Evolutionary conservation across 2,329 filamentous ascomycete genomes (phyloP).

Genomic region (Diaporthe vexans): DNA sequence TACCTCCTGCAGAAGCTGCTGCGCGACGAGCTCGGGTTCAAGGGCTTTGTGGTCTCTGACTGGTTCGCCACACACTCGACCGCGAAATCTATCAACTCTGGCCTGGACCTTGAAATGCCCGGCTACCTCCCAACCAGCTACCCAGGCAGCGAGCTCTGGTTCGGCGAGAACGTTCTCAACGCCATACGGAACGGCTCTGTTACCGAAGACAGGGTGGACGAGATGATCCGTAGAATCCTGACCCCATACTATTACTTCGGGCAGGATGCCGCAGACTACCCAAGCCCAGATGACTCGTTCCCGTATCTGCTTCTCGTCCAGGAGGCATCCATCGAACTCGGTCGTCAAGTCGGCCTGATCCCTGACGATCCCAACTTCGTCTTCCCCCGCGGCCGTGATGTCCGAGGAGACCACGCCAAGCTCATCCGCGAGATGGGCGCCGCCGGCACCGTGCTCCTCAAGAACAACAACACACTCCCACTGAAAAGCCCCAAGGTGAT

Average conservation of each 20-base stretch:
- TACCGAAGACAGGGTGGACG: background rate
- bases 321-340: background rate
- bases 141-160: background rate
- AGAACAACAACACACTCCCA: constrained; percentile 68
- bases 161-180: constrained; percentile 42
- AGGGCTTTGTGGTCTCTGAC: constrained; percentile 70
- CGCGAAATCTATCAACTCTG: constrained; percentile 44
- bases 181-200: constrained; percentile 11
- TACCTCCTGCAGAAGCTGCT: constrained; percentile 72
- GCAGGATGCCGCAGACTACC: constrained; percentile 11
- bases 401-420: constrained; percentile 13
- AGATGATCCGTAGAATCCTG: constrained; percentile 43
- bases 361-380: constrained; percentile 57
- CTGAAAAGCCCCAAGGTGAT: constrained; percentile 61
- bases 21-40: constrained; percentile 82
- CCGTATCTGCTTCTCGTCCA: background rate
- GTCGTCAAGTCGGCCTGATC: constrained; percentile 48
- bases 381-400: constrained; percentile 57
- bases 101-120: constrained; percentile 29
- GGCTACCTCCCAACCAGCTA: background rate
- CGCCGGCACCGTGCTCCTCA: constrained; percentile 65
- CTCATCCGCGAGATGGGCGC: constrained; percentile 24
- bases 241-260: constrained; percentile 17
- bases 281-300: background rate
- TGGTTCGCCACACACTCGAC: constrained; percentile 85